phyloP scores from a whole-genome alignment of 768 basidiomycete genomes.

The Suillus subalutaceus region DNA sequence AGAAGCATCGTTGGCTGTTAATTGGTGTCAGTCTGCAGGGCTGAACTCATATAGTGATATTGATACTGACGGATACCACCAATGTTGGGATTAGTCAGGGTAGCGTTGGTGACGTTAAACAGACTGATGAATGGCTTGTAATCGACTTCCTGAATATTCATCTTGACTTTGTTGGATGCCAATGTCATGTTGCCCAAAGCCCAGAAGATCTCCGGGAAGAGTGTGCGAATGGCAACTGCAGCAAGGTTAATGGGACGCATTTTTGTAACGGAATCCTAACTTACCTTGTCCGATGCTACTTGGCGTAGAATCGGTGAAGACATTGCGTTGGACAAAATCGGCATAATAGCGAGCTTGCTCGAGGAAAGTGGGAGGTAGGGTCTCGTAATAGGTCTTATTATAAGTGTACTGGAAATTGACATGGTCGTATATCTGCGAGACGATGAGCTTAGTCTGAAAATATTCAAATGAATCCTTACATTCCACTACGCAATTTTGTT shows the following conservation, averaged over 20 bases:
- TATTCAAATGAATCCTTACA: constrained; percentile 43
- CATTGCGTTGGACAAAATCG: constrained; percentile 72
- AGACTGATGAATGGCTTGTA: constrained; percentile 91
- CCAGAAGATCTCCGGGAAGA: constrained; percentile 44
- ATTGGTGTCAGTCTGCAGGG: neutral
- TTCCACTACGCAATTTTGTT: constrained; percentile 58
- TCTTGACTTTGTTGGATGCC: constrained; percentile 72
- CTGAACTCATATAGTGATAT: neutral
- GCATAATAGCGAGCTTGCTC: constrained; percentile 75
- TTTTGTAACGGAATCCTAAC: constrained; percentile 27
- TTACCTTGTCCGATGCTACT: constrained; percentile 74
- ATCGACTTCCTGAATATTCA: constrained; percentile 75
- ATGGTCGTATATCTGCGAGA: constrained; percentile 68
- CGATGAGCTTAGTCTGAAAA: neutral
- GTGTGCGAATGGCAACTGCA: constrained; percentile 69
- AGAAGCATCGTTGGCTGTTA: constrained; percentile 70
- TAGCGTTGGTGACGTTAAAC: constrained; percentile 75
- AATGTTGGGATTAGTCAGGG: constrained; percentile 59
- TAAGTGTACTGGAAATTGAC: constrained; percentile 76
- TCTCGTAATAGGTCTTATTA: constrained; percentile 76
- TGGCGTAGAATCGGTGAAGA: constrained; percentile 66
- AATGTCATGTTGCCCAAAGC: constrained; percentile 78
- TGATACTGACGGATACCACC: constrained; percentile 61
- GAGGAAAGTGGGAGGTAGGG: constrained; percentile 69
- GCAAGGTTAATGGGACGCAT: neutral